Evolutionary conservation across 2,329 filamentous ascomycete species (phyloP).

Genomic region (Aureobasidium sp.): DNA sequence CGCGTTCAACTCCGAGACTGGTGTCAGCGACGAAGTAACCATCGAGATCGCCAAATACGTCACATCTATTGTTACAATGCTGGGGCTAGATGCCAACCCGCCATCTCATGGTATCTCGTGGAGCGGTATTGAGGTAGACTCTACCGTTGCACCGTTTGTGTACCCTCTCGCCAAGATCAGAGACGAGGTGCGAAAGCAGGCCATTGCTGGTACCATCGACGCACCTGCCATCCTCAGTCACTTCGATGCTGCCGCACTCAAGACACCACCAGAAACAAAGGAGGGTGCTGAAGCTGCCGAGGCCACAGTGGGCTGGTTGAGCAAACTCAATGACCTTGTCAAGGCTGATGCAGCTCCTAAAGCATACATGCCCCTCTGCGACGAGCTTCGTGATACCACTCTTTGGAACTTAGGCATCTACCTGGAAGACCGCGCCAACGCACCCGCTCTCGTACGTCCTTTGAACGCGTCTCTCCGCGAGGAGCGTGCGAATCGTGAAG

Average conservation of each 20-base stretch:
- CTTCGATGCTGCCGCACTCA: conserved; percentile 15
- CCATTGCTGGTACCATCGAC: conserved; percentile 42
- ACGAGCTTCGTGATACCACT: conserved; percentile 70
- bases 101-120: conserved; percentile 47
- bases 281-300: conserved; percentile 37
- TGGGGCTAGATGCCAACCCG: conserved; percentile 63
- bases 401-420: conserved; percentile 79
- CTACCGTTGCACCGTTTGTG: conserved; percentile 51
- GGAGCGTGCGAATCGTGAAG: conserved; percentile 45
- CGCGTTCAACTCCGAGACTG: conserved; percentile 56
- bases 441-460: conserved; percentile 65
- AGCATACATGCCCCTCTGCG: conserved; percentile 67
- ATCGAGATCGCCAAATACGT: conserved; percentile 63
- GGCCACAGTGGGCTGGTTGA: conserved; percentile 46
- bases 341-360: conserved; percentile 50
- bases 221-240: conserved; percentile 23
- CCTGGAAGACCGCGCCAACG: conserved; percentile 67
- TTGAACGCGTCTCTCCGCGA: conserved; percentile 44
- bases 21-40: conserved; percentile 40
- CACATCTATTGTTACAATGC: conserved; percentile 73
- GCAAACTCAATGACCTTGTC: conserved; percentile 51
- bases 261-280: conserved; percentile 16
- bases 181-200: conserved; percentile 49
- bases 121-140: conserved; percentile 56
- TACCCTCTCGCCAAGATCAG: conserved; percentile 50